Conservation (phyloP, 371 early-diverging fungal genomes). For the Phascolomyces articulosus region DNA sequence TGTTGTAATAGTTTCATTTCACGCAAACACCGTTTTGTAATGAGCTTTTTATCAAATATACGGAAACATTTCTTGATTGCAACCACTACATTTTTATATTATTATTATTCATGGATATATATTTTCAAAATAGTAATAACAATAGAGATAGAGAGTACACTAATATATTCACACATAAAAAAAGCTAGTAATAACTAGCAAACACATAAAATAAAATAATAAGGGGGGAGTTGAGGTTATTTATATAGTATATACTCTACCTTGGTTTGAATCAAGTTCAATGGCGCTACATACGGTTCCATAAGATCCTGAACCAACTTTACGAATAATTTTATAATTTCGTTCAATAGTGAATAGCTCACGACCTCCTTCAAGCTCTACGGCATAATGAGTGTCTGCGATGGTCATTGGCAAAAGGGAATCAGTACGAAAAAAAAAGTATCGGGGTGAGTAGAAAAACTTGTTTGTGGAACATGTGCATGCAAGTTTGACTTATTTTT, state of each 20-base stretch:
- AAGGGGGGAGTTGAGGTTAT: neutral
- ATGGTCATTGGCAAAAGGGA: constrained; percentile 17
- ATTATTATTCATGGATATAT: too few species aligned
- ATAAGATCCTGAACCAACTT: constrained; percentile 92
- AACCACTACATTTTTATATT: constrained; percentile 63
- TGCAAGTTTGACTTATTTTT: neutral
- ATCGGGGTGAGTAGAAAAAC: neutral
- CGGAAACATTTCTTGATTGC: constrained; percentile 80
- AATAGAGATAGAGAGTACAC: too few species aligned
- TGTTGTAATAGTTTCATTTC: constrained; percentile 80
- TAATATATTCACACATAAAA: too few species aligned
- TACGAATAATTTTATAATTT: constrained; percentile 78
- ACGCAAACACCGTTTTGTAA: constrained; percentile 74
- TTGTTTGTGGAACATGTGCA: constrained; percentile 3
- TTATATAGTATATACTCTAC: constrained; percentile 17
- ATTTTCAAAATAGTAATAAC: too few species aligned
- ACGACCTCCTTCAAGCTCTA: constrained; percentile 40
- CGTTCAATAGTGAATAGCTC: constrained; percentile 62
- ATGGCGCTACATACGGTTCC: constrained; percentile 81
- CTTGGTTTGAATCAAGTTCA: constrained; percentile 17
- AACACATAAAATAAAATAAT: neutral
- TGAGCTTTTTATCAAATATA: constrained; percentile 70
- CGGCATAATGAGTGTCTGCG: constrained; percentile 25
- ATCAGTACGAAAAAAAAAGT: neutral
- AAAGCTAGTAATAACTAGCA: too few species aligned